Percentiles rank a stretch among this genome's conserved stretches.
Evolutionary conservation across 1,284 basidiomycete genomes (phyloP).

Genomic region (Melampsora larici-populina): DNA sequence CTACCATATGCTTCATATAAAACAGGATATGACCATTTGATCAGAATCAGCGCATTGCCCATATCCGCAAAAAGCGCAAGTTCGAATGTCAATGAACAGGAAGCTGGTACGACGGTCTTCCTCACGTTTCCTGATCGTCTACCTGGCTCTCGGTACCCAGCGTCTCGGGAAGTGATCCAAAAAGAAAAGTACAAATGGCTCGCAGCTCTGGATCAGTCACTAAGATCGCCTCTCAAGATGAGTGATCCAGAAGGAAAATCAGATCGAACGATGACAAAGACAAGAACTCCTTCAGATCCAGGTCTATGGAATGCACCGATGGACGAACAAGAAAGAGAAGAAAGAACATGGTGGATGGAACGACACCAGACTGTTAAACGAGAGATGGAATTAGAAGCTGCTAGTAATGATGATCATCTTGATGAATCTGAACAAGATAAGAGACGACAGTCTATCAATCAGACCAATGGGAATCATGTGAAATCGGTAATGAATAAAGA

Average conservation of each 20-base stretch:
- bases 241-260: neutral
- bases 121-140: too few species aligned
- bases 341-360: constrained; percentile 23
- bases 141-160: too few species aligned
- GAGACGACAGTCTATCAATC: neutral
- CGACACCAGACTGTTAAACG: constrained; percentile 8
- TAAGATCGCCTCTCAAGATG: neutral
- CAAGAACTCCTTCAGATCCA: constrained; percentile 10
- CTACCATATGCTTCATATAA: neutral
- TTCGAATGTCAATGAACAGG: neutral
- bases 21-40: constrained; percentile 51
- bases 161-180: neutral
- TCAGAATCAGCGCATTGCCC: constrained; percentile 61
- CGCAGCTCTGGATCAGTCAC: constrained; percentile 20
- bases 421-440: neutral
- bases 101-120: too few species aligned
- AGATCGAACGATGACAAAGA: neutral
- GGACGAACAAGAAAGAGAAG: constrained; percentile 22
- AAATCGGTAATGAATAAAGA: neutral
- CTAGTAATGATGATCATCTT: neutral
- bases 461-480: neutral
- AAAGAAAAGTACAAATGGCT: constrained; percentile 33
- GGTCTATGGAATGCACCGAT: constrained; percentile 1
- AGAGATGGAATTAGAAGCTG: constrained; percentile 11
- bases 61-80: neutral